Evolutionary conservation across 23 red algal genomes (phyloP).

Genomic region (Pyropia haitanensis): DNA sequence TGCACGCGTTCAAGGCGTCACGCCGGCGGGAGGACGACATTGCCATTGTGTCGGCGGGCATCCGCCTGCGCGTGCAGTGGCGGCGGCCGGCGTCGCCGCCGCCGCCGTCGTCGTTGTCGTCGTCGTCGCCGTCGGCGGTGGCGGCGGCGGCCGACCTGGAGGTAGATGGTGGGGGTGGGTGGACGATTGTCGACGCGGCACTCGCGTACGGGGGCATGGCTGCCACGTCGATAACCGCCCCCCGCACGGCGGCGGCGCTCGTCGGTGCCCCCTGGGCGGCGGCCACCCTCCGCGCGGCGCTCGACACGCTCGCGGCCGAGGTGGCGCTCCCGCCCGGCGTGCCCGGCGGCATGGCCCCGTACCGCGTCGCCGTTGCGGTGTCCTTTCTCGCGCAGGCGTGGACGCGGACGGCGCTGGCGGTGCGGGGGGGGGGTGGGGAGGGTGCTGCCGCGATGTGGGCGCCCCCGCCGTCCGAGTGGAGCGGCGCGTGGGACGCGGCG

Average conservation of each 20-base stretch:
- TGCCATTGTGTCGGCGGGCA: slow-evolving; percentile 73
- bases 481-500: too few relatives aligned
- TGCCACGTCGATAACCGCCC: slow-evolving; percentile 19
- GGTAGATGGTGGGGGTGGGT: neutral
- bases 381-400: slow-evolving; percentile 15
- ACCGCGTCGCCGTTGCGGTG: slow-evolving; percentile 38
- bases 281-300: slow-evolving; percentile 11
- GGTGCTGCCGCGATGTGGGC: too few relatives aligned
- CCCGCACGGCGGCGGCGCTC: slow-evolving; percentile 13
- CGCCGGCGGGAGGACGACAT: slow-evolving; percentile 77
- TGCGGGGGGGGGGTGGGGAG: too few relatives aligned
- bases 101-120: too few relatives aligned
- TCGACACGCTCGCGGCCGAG: slow-evolving; percentile 13
- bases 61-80: slow-evolving; percentile 24
- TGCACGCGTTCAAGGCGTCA: slow-evolving; percentile 60
- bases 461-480: too few relatives aligned
- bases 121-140: neutral
- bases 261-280: slow-evolving; percentile 16
- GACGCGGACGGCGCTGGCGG: too few relatives aligned
- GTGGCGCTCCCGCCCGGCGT: slow-evolving; percentile 26
- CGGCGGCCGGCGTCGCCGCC: neutral
- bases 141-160: neutral
- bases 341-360: slow-evolving; percentile 73
- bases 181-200: slow-evolving; percentile 8
- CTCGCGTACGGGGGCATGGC: slow-evolving; percentile 70